Percentiles rank a stretch among this genome's conserved stretches.
phyloP scores from a whole-genome alignment of 805 yeast species.

The Barnettozyma sucrosica region DNA sequence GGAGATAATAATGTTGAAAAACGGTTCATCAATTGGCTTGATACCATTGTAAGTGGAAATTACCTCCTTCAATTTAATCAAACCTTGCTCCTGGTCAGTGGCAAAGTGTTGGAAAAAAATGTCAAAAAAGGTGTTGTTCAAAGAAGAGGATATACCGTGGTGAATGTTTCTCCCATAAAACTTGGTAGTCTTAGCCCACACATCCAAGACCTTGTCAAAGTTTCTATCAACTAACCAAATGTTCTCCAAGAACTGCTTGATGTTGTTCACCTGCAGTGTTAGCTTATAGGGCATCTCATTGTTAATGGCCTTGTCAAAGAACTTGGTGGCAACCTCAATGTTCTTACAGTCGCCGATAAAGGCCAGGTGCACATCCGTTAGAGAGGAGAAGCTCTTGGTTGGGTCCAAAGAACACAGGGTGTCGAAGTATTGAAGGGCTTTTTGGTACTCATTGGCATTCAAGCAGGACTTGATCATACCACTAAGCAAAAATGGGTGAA shows the following conservation, averaged over 20 bases:
- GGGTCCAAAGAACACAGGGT: conserved; percentile 49
- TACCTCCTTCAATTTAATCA: conserved; percentile 48
- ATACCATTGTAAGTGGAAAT: conserved; percentile 50
- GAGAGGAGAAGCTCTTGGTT: conserved; percentile 38
- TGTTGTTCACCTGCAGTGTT: conserved; percentile 66
- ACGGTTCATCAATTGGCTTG: conserved; percentile 69
- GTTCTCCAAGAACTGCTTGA: conserved; percentile 57
- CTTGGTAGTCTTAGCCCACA: conserved; percentile 57
- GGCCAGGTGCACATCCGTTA: conserved; percentile 69
- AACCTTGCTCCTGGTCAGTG: conserved; percentile 47
- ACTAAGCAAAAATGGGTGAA: conserved; percentile 45
- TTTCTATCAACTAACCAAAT: conserved; percentile 52
- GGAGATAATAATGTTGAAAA: conserved; percentile 68
- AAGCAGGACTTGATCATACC: conserved; percentile 75
- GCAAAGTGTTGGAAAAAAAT: conserved; percentile 57
- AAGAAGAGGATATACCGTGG: conserved; percentile 65
- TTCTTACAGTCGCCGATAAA: conserved; percentile 77
- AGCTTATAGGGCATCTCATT: conserved; percentile 69
- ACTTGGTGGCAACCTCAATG: conserved; percentile 61
- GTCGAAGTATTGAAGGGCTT: conserved; percentile 61
- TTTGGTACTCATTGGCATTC: conserved; percentile 54
- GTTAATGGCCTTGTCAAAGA: conserved; percentile 66
- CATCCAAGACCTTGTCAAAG: conserved; percentile 49
- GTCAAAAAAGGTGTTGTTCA: conserved; percentile 63
- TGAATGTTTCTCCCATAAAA: conserved; percentile 54